Percentiles rank a stretch among this genome's conserved stretches.
Evolutionary conservation across 257 asterid species (phyloP).

Genomic region (Scutellaria baicalensis): DNA sequence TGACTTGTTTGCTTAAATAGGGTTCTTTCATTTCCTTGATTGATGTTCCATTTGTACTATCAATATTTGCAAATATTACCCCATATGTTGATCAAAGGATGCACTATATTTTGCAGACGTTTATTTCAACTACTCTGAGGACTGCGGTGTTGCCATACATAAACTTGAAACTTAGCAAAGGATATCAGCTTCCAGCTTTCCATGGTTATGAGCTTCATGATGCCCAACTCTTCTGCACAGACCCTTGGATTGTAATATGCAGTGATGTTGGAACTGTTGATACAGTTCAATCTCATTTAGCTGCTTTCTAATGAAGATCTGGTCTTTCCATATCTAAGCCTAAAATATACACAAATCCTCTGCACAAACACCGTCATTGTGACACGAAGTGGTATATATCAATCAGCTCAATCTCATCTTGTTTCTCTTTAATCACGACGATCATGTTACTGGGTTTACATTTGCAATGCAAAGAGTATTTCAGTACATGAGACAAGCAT

Average conservation of each 20-base stretch:
- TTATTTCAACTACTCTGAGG: slow-evolving; percentile 48
- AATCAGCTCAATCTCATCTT: background rate
- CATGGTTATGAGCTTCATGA: slow-evolving; percentile 63
- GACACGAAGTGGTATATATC: slow-evolving; percentile 30
- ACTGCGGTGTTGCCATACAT: slow-evolving; percentile 64
- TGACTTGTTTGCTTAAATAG: background rate
- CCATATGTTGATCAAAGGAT: background rate
- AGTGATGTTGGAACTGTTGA: slow-evolving; percentile 40
- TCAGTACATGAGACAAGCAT: background rate
- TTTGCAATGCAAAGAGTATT: background rate
- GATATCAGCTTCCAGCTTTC: slow-evolving; percentile 51
- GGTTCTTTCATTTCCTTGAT: background rate
- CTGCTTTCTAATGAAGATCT: slow-evolving; percentile 27
- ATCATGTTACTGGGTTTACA: background rate
- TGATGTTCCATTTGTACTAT: background rate
- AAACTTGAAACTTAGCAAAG: slow-evolving; percentile 52
- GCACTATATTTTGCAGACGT: slow-evolving; percentile 38
- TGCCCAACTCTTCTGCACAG: slow-evolving; percentile 39
- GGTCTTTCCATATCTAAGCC: slow-evolving; percentile 34
- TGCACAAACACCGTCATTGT: slow-evolving; percentile 18
- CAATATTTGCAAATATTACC: background rate
- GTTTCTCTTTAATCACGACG: background rate
- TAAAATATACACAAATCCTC: slow-evolving; percentile 26
- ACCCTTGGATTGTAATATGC: slow-evolving; percentile 55
- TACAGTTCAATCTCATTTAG: slow-evolving; percentile 21